Conservation (phyloP, 2,329 filamentous ascomycete genomes). For the Gremmenia infestans region DNA sequence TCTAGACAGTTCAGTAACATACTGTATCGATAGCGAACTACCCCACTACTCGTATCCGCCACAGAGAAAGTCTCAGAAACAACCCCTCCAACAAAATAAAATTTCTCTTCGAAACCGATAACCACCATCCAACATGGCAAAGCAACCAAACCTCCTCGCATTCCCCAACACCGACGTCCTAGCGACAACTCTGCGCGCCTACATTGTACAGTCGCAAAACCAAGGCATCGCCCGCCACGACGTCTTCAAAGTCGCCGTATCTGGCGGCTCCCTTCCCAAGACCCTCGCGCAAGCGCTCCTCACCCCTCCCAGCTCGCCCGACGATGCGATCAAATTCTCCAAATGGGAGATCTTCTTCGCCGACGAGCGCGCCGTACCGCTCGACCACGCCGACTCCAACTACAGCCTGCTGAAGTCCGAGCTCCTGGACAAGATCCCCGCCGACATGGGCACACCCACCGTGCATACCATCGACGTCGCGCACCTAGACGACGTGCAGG, state of each 20-base stretch:
- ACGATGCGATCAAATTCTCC: conserved; percentile 68
- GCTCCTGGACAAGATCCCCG: conserved; percentile 81
- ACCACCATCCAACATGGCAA: conserved; percentile 20
- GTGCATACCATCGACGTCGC: conserved; percentile 74
- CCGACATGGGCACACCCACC: conserved; percentile 54
- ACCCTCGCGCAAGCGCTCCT: conserved; percentile 83
- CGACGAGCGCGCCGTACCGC: conserved; percentile 90
- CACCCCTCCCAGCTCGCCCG: conserved; percentile 38
- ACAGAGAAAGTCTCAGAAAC: neutral
- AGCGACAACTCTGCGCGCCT: conserved; percentile 71
- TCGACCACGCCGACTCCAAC: conserved; percentile 91
- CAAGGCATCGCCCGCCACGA: conserved; percentile 74
- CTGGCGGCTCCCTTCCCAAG: conserved; percentile 87
- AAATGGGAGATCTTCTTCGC: conserved; percentile 99
- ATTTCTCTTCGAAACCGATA: neutral
- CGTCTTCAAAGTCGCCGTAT: conserved; percentile 86
- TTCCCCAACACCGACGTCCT: conserved; percentile 68
- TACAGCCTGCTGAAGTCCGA: conserved; percentile 84
- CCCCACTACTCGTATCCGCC: conserved; percentile 3
- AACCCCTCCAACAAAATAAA: neutral
- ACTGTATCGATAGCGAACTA: conserved; percentile 3
- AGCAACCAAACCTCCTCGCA: conserved; percentile 66
- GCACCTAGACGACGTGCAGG: conserved; percentile 70
- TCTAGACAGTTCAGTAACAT: neutral
- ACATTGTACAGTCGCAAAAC: conserved; percentile 77